Conservation (phyloP, 192 early-diverging fungal species). For the Rhizophagus prolifer region DNA sequence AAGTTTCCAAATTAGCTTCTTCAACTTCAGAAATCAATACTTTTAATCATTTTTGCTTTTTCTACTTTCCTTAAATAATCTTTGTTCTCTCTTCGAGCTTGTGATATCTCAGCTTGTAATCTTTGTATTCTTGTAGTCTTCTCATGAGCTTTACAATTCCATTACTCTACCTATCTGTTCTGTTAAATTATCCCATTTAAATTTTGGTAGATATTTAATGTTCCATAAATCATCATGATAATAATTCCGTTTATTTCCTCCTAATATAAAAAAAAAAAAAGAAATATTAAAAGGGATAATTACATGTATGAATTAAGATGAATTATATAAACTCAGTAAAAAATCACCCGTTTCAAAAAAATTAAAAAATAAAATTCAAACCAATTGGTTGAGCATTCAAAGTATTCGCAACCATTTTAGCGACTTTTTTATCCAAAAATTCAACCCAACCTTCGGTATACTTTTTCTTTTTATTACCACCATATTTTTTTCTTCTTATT, state of each 20-base stretch:
- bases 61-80: conserved; percentile 86
- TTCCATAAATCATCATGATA: conserved; percentile 98
- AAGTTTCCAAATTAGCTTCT: not conserved
- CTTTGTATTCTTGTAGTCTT: conserved; percentile 75
- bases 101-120: conserved; percentile 77
- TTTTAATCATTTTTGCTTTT: conserved; percentile 63
- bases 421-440: conserved; percentile 90
- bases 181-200: conserved; percentile 95
- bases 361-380: conserved; percentile 18
- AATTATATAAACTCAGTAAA: no score
- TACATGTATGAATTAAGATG: not conserved
- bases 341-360: no score
- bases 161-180: conserved; percentile 80
- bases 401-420: conserved; percentile 68
- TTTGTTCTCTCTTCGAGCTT: conserved; percentile 85
- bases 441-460: conserved; percentile 98
- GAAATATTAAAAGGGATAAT: not conserved
- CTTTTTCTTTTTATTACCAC: conserved; percentile 79
- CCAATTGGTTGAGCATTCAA: conserved; percentile 86
- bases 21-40: not conserved
- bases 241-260: conserved; percentile 78
- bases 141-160: conserved; percentile 56
- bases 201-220: conserved; percentile 91
- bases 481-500: conserved; percentile 81
- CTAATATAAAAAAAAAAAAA: conserved; percentile 21